Conservation (phyloP, 495 filamentous ascomycete genomes). For the Pseudevernia furfuracea region DNA sequence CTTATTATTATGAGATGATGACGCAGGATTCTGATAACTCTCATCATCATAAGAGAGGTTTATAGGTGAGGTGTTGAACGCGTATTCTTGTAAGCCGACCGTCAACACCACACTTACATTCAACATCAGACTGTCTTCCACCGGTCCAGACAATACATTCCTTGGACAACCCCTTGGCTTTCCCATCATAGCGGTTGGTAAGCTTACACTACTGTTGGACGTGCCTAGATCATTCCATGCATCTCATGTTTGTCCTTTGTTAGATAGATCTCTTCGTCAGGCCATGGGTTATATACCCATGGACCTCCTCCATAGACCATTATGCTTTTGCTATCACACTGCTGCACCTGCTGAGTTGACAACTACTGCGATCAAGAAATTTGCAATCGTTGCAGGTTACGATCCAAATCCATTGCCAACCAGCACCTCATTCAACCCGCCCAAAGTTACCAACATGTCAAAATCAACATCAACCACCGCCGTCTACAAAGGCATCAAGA, state of each 20-base stretch:
- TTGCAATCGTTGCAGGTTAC: background rate
- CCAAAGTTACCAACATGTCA: background rate
- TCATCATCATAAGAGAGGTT: too few relatives aligned
- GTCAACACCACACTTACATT: background rate
- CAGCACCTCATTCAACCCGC: background rate
- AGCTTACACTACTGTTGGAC: background rate
- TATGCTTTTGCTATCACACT: too few relatives aligned
- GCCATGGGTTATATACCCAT: too few relatives aligned
- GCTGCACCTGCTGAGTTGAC: too few relatives aligned
- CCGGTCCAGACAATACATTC: background rate
- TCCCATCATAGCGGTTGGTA: background rate
- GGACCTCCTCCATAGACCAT: too few relatives aligned
- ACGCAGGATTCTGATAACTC: too few relatives aligned
- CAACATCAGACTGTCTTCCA: background rate
- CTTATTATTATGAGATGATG: too few relatives aligned
- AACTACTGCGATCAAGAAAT: background rate
- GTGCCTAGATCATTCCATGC: too few relatives aligned
- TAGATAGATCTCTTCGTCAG: too few relatives aligned
- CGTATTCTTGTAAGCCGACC: background rate
- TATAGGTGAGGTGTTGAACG: background rate
- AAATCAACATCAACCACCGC: background rate
- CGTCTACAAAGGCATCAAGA: constrained; percentile 2
- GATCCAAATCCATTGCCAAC: background rate
- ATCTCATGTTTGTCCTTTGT: too few relatives aligned
- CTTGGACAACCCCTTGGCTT: background rate